Base-by-base conservation (phyloP, 495 filamentous ascomycete species). In the Xylaria grammica region DNA sequence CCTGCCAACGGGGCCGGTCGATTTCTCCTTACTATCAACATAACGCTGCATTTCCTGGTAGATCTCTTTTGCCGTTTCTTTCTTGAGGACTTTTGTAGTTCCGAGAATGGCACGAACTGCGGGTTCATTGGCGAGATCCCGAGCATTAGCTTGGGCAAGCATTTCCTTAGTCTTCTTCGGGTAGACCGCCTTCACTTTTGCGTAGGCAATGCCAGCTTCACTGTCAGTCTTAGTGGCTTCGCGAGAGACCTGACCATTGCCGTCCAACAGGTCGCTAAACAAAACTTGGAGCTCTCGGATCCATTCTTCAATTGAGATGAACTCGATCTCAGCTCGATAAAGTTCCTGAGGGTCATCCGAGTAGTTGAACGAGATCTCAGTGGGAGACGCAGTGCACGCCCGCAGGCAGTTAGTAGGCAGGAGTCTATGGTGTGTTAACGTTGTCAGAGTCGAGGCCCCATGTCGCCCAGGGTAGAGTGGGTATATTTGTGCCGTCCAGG, bases 151-250 rank as follows among this genome's bases (percentile, higher is more conserved):
- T 2, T 80, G 66, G 0, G 70, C 64, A 8, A 86, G 70, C 50
- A 82, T 74, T 24, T 87, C 79, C 49, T 80, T 85, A 0, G 79
- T 82, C 51, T 82, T 77, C 13, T 74, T 67, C 0, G 88, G 88
- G 68, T 90, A 91, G 0, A 91, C 85, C 4, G 86, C 82, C 56
- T 81, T 84, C 48, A 91, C 81, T 65, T 91, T 91, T 13, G 82
- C 83, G 60, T 84, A 86, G 1, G 88, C 87, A 38, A 90, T 72
- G 9, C 80, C 80, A 4, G 85, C 85, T 13, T 88, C 85, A 10
- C 70, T 79, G 19, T 85, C 81, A 27, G 74, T 67, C 55, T 80
- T 80, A 10, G 68, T 53, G 42, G 69, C 75, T 0, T 86, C 84
- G 26, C 75, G 69, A 4, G 79, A 78, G 0, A 84, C 69, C 11